A percentile compares a stretch with the other conserved stretches of the same genome.
phyloP scores from a whole-genome alignment of 2,329 filamentous ascomycete genomes.

The Seiridium unicorne region DNA sequence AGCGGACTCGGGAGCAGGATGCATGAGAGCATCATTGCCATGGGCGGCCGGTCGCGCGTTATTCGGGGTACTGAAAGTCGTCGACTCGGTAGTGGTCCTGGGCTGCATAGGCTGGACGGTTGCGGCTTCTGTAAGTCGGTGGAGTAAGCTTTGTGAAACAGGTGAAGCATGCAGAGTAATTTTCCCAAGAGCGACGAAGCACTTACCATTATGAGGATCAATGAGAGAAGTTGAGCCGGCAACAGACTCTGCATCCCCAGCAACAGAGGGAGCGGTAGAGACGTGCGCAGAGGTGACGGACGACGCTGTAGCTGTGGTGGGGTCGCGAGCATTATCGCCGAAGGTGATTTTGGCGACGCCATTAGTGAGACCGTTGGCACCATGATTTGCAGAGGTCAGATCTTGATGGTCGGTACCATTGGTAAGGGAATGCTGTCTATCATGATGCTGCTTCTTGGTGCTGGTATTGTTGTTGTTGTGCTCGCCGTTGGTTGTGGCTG shows the following conservation, averaged over 20 bases:
- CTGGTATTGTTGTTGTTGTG: conserved; percentile 6
- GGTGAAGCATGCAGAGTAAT: neutral
- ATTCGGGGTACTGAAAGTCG: conserved; percentile 12
- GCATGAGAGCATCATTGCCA: neutral
- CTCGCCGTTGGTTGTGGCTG: conserved; percentile 5
- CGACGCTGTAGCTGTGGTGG: neutral
- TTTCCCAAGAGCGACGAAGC: neutral
- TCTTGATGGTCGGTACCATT: neutral
- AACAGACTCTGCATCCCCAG: neutral
- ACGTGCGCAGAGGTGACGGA: neutral
- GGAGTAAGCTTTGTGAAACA: too few species aligned
- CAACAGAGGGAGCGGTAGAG: conserved; percentile 1
- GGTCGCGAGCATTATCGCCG: conserved; percentile 3
- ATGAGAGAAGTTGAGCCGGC: neutral
- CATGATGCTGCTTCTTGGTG: conserved; percentile 6
- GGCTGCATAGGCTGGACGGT: conserved; percentile 15
- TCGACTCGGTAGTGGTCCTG: conserved; percentile 17
- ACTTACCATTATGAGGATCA: neutral
- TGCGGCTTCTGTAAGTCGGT: too few species aligned
- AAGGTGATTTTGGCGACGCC: conserved; percentile 8
- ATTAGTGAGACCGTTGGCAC: neutral
- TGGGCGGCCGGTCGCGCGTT: conserved; percentile 14
- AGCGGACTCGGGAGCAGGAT: conserved; percentile 14
- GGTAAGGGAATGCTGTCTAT: neutral
- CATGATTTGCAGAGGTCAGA: neutral